Base-by-base conservation (phyloP, 140 eudicot species). In the Senecio squalidus region DNA sequence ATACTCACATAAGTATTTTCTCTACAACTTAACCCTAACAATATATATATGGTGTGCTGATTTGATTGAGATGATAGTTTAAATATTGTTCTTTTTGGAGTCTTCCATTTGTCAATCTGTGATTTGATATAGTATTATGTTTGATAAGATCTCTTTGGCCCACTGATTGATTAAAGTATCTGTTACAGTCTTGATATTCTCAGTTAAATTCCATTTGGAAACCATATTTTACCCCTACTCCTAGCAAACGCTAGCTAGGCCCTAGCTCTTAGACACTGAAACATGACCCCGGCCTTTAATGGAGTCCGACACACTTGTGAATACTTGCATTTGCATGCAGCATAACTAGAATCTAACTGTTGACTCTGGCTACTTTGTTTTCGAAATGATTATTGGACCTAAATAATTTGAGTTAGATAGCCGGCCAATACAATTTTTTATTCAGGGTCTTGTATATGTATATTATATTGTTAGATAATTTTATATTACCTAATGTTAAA, bases 131-230 rank as follows among this genome's bases (percentile, higher is more conserved):
- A 55, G 10, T 43, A 27, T 59, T 50, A 27, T 44, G 62, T 63
- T 29, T 49, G 47, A 64, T 40, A 59, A 71, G 65, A 55, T 53
- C 72, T 27, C 23, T 45, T 27, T 66, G 78, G 75, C 81, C 83
- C 82, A 65, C 83, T 62, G 20, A 26, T 55, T 79, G 84, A 73
- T 83, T 80, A 76, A 83, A 80, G 92, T 70, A 70, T 71, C 81
- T 76, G 92, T 51, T n/a, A 73, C 74, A 61, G 73, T 73, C 76
- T 79, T 77, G 55, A 67, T 44, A 60, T 72, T 64, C 67, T 24
- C 62, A 72, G 77, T 57, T 72, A 56, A 64, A 64, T 64, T 72
- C 77, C 77, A 72, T 72, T 72, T 72, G 72, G 57, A 64, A 64
- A 66, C 60, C 27, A 47, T 14, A 46, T 52, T 71, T 53, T 39